Base-by-base conservation (phyloP, 108 stramenopile species). In the Cylindrotheca fusiformis region DNA sequence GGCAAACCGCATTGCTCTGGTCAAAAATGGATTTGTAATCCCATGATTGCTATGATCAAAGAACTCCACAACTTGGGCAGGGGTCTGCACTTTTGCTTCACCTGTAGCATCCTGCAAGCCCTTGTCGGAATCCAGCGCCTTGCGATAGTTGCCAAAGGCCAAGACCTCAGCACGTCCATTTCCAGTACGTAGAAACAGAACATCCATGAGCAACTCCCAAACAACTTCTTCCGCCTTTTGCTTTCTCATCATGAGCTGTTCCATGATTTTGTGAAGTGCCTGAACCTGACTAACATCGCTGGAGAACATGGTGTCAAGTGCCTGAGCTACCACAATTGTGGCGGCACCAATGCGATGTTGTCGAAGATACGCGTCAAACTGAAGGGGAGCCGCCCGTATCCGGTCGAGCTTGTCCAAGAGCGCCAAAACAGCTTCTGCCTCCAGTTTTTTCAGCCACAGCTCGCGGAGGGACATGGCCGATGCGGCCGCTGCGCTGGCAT, bases 361-460 rank as follows among this genome's bases (percentile, higher is more conserved):
- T n/a, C 55, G 19, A 22, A 78, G 28, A 54, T 75, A 65, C 10
- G 52, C 24, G 54, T 93, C 91, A 71, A 93, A 93, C 50, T 71
- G 66, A n/a, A 63, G 58, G 17, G 91, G 91, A 19, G 91, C 87
- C 1, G 86, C 81, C 21, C 91, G 91, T 45, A 93, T 81, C n/a
- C 82, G 75, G 61, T 93, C 91, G 19, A 93, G 67, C 52, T 87
- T 87, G 33, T 85, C 78, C 23, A 93, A 66, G 1, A 93, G 60
- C 18, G 78, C 69, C 31, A 93, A 51, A 0, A 87, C 81, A 3
- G 91, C 87, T 60, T 93, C 91, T 29, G 82, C 85, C 75, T 93
- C 91, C 33, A 93, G 67, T 55, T 93, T 93, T 62, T 89, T 93
- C 58, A 93, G 80, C 91, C 91, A 93, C 41, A 93, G 60, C 72